phyloP scores from a whole-genome alignment of 2,329 filamentous ascomycete genomes.

The Rugonectria rugulosa region DNA sequence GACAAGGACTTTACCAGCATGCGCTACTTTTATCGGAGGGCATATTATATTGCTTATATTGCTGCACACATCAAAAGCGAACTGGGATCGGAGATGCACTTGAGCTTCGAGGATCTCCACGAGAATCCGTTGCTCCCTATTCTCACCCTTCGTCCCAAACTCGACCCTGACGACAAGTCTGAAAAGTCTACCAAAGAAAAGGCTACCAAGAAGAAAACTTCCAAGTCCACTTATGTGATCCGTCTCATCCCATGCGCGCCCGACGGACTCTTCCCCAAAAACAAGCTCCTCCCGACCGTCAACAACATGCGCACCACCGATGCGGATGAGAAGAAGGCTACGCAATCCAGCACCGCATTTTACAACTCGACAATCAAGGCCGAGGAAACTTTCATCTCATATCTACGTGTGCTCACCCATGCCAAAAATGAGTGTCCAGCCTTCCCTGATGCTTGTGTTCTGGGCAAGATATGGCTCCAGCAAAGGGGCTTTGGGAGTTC shows the following conservation, averaged over 20 bases:
- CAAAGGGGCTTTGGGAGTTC: constrained; percentile 81
- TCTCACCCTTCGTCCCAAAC: constrained; percentile 53
- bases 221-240: constrained; percentile 63
- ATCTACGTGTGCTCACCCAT: constrained; percentile 78
- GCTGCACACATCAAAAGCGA: constrained; percentile 72
- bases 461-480: constrained; percentile 88
- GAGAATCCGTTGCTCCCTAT: constrained; percentile 82
- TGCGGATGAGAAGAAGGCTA: constrained; percentile 52
- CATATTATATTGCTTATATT: constrained; percentile 88
- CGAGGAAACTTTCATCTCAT: constrained; percentile 76
- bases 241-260: constrained; percentile 80
- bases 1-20: constrained; percentile 94
- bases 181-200: constrained; percentile 37
- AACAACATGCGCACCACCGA: constrained; percentile 72
- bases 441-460: constrained; percentile 83
- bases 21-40: constrained; percentile 93
- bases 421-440: constrained; percentile 72
- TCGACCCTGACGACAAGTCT: constrained; percentile 25
- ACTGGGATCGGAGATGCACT: constrained; percentile 59
- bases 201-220: constrained; percentile 34
- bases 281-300: constrained; percentile 74
- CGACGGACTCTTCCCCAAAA: constrained; percentile 71
- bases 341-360: constrained; percentile 70
- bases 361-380: constrained; percentile 89
- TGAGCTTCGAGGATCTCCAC: constrained; percentile 72